These are phyloP conservation scores for Cucumis melo DNA, from an alignment of 306 rosid species.

Conservation along the genomic window DNA sequence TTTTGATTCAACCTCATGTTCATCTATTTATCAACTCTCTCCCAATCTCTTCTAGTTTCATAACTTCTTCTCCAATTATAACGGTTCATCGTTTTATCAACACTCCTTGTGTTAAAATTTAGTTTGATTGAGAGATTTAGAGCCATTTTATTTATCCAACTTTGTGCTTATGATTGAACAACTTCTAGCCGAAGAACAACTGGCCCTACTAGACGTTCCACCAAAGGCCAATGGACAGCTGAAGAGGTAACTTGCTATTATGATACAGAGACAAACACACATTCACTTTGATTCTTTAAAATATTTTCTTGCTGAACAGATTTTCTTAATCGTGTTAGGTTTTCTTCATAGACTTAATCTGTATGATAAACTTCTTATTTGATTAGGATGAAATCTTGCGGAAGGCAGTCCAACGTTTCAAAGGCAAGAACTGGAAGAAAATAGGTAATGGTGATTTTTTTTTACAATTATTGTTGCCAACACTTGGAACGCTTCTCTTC, in stretches of 20 bases:
- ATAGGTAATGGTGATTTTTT: constrained; percentile 38
- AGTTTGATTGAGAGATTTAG: constrained; percentile 2
- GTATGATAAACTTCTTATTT: constrained; percentile 11
- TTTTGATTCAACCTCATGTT: background rate
- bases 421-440: constrained; percentile 99
- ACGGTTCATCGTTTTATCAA: background rate
- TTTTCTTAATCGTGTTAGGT: background rate
- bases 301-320: background rate
- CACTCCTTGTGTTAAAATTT: background rate
- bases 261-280: background rate
- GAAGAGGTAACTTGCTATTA: constrained; percentile 51
- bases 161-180: background rate
- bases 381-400: constrained; percentile 70
- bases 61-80: background rate
- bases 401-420: constrained; percentile 81
- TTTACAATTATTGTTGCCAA: background rate
- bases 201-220: constrained; percentile 98
- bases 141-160: background rate
- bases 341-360: background rate
- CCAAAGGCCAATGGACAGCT: constrained; percentile 95
- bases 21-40: background rate
- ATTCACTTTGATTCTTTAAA: background rate
- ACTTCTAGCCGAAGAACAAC: constrained; percentile 73
- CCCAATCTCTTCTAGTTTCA: background rate
- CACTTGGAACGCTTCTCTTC: background rate